phyloP scores from a whole-genome alignment of 306 rosid species.

The Castanea crenata region DNA sequence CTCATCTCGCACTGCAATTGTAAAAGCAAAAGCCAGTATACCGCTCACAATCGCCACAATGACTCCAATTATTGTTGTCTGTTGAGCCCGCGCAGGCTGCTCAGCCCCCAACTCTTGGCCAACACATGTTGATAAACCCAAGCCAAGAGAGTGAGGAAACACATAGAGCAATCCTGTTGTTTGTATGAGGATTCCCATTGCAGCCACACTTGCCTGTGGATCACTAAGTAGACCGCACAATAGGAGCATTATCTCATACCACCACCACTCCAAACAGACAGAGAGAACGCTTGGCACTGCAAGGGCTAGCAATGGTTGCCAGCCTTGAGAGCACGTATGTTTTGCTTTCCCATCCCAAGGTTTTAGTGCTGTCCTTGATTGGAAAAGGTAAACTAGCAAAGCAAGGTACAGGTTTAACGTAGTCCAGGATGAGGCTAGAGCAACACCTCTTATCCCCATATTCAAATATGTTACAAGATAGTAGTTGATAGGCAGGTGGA shows the following conservation, averaged over 20 bases:
- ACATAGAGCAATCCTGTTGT: constrained; percentile 7
- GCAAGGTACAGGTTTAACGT: constrained; percentile 7
- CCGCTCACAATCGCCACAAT: not conserved
- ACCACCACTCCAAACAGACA: constrained; percentile 16
- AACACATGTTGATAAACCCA: not conserved
- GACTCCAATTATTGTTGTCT: not conserved
- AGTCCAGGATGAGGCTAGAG: constrained; percentile 10
- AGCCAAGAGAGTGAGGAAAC: not conserved
- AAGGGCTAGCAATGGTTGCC: constrained; percentile 2
- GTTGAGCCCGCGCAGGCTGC: not conserved
- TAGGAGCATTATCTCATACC: constrained; percentile 11
- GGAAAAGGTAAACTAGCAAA: constrained; percentile 4
- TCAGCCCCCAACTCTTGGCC: constrained; percentile 9
- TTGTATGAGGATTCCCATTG: constrained; percentile 10
- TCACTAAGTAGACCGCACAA: not conserved
- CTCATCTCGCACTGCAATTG: not conserved
- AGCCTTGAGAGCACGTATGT: not conserved
- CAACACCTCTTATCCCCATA: constrained; percentile 4
- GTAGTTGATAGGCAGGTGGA: constrained; percentile 5
- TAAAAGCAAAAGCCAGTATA: not conserved
- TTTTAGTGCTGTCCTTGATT: constrained; percentile 2
- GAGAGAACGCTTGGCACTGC: constrained; percentile 2
- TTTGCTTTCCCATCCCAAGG: constrained; percentile 2
- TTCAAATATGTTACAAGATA: not conserved
- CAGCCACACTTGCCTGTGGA: constrained; percentile 7